Evolutionary conservation across 768 basidiomycete species (phyloP), one percentile per base, ranked within the genome.

Genomic region (Mrakia gelida): DNA sequence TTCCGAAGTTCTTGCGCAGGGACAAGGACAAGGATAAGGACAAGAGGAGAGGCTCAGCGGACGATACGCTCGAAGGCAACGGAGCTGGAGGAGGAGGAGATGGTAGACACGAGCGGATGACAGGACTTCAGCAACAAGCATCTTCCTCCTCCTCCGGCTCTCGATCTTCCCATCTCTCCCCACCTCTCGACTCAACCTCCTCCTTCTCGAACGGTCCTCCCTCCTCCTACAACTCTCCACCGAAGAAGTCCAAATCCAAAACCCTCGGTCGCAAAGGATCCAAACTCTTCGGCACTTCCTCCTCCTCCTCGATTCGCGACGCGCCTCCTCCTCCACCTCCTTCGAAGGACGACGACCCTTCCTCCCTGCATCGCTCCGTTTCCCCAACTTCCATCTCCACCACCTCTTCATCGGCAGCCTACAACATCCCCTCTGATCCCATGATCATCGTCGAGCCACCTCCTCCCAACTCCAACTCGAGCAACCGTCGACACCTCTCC

Each of bases 251-350:
- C 13, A 54, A 70, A 32, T 45, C 71, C 9, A 77, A 71, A 70
- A 71, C 76, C 3, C 56, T 77, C 43, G 26, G 43, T 26, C 71
- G 71, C 56, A 77, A 77, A 68, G 70, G 68, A 30, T 77, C 76
- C 26, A 77, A 72, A n/a, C 71, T 77, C 23, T 77, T 77, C 56
- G 70, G 68, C 13, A 34, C 45, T 30, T 67, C 63, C 62, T 63
- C 61, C n/a, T 54, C 23, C n/a, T 76, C 68, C 18, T 59, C 56
- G 5, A 16, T 28, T 21, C 49, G 4, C 15, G 56, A 71, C 54
- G 68, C 67, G 34, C 23, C 41, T 43, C 34, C 34, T 18, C 34
- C 67, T n/a, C 26, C 32, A 1, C 63, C 63, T 18, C 67, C 67
- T 6, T 23, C 67, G 10, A 70, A 70, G 67, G 67, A 70, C 38